Base-by-base conservation (phyloP, 345 rosid genomes). In the Ceriops tagal region DNA sequence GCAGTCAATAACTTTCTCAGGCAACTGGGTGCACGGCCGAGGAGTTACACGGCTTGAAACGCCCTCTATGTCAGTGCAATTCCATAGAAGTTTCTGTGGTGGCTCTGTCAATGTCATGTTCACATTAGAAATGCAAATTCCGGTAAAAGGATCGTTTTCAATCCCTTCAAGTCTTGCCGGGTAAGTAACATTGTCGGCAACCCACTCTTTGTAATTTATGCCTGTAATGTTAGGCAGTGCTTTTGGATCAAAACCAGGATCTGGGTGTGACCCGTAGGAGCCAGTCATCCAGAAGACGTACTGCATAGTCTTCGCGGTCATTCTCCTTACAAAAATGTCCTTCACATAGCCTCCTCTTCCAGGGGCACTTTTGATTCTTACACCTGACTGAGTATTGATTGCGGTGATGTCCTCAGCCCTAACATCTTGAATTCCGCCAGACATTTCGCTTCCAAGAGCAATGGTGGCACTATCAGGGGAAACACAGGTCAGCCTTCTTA, bases 391-490 rank as follows among this genome's bases (percentile, higher is more conserved):
- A 0, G 92, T 90, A 73, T 88, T 63, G 64, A 83, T 64, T 2
- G 87, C 85, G 6, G 78, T 75, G 6, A 83, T 76, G 71, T 85
- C 87, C 66, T 92, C 96, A 19, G 68, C 79, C 64, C 98, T 78
- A 7, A 88, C 86, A 61, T 92, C 85, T 57, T 74, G 68, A 62
- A 92, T 88, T 51, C 93, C 93, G 5, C 97, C 96, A 0, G 97
- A 92, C 93, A 92, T 89, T 66, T 92, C 96, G 51, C 96, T 92
- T 39, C 98, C 98, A 0, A 90, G 82, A 7, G 98, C 98, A 34
- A 90, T 79, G 58, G 88, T 63, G 24, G 95, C 98, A 27, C 98
- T 90, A 56, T 86, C 78, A 0, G 95, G 98, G 15, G 98, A 92
- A 74, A 90, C 79, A 79, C 96, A 88, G 53, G 92, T 86, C 13